phyloP scores from a whole-genome alignment of 768 basidiomycete species.

The Filobasidium floriforme region DNA sequence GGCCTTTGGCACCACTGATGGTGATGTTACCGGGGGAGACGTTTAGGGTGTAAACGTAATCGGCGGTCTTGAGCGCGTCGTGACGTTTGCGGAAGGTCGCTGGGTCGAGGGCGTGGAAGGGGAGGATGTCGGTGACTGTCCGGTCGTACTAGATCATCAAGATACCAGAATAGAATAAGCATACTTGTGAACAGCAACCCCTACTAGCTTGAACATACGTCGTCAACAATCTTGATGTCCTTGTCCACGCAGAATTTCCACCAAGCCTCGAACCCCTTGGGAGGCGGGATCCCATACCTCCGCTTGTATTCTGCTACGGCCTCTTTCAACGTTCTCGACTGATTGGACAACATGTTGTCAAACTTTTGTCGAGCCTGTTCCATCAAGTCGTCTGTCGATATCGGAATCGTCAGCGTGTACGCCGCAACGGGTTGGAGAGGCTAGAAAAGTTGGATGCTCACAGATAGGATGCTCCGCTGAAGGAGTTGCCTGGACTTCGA shows the following conservation, averaged over 20 bases:
- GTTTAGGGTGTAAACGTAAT: conserved; percentile 36
- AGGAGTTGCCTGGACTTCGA: conserved; percentile 13
- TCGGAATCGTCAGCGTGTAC: not conserved
- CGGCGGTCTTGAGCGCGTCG: conserved; percentile 26
- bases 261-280: conserved; percentile 86
- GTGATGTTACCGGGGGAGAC: conserved; percentile 24
- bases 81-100: conserved; percentile 28
- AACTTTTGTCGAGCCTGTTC: conserved; percentile 36
- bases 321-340: conserved; percentile 67
- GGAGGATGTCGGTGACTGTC: conserved; percentile 37
- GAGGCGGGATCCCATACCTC: conserved; percentile 71
- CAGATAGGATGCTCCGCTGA: conserved; percentile 38
- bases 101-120: conserved; percentile 38
- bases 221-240: conserved; percentile 46
- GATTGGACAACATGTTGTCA: conserved; percentile 45
- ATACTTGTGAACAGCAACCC: not conserved
- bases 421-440: not conserved
- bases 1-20: conserved; percentile 27
- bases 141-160: conserved; percentile 29
- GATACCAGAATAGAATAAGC: not conserved
- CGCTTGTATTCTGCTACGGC: conserved; percentile 75
- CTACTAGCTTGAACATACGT: conserved; percentile 3
- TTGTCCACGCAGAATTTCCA: conserved; percentile 46
- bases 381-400: conserved; percentile 38
- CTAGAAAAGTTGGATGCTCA: conserved; percentile 8